Conservation (phyloP, 768 basidiomycete species). For the Suillus bovinus region DNA sequence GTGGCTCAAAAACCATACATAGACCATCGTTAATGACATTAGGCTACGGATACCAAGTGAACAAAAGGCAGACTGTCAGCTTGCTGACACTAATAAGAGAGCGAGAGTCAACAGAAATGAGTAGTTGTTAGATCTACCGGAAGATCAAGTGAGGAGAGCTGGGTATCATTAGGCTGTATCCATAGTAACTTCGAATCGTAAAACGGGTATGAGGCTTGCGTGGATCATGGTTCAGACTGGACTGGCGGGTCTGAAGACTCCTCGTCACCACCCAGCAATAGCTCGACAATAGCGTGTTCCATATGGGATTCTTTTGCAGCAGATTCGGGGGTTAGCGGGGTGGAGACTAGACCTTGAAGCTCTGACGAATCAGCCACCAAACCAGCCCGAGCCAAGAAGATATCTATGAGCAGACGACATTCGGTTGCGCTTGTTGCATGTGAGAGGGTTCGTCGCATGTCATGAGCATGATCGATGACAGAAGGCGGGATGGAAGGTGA, state of each 20-base stretch:
- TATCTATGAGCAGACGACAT: constrained; percentile 82
- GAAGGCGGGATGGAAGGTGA: constrained; percentile 25
- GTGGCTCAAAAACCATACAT: constrained; percentile 18
- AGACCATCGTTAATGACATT: constrained; percentile 17
- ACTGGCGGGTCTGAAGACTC: neutral
- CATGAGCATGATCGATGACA: constrained; percentile 50
- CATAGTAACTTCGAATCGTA: constrained; percentile 2
- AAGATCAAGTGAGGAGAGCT: constrained; percentile 3
- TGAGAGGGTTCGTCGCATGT: constrained; percentile 67
- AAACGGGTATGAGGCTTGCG: constrained; percentile 1
- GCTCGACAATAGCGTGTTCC: constrained; percentile 53
- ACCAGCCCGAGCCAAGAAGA: constrained; percentile 70
- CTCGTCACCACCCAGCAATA: constrained; percentile 35
- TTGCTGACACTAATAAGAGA: constrained; percentile 5
- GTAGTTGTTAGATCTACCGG: constrained; percentile 3
- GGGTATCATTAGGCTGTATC: constrained; percentile 11
- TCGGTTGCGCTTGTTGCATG: constrained; percentile 77
- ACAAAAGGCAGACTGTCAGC: constrained; percentile 3
- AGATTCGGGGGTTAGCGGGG: constrained; percentile 38
- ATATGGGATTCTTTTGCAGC: constrained; percentile 26
- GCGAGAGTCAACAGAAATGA: constrained; percentile 5
- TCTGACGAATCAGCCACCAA: constrained; percentile 35
- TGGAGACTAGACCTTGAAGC: constrained; percentile 30
- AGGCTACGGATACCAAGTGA: constrained; percentile 12
- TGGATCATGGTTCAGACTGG: neutral